phyloP scores from a whole-genome alignment of 345 rosid species.

The Linum lewisii region DNA sequence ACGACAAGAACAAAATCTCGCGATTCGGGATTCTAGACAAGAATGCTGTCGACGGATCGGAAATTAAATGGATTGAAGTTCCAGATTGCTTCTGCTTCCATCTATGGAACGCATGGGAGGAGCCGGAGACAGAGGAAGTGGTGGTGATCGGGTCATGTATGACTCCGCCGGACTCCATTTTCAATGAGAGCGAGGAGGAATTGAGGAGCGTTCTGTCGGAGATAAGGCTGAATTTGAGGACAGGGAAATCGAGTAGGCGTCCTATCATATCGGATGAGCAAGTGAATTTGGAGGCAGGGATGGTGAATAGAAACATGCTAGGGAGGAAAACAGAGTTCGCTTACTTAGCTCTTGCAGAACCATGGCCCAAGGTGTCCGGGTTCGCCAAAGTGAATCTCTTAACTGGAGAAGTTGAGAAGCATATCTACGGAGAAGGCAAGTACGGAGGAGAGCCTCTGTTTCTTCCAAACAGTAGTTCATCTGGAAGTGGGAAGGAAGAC shows the following conservation, averaged over 20 bases:
- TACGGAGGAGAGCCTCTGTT: slow-evolving; percentile 80
- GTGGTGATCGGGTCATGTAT: slow-evolving; percentile 83
- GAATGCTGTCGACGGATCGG: slow-evolving; percentile 33
- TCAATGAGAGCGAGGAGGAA: slow-evolving; percentile 70
- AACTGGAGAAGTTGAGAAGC: slow-evolving; percentile 47
- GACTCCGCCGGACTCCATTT: slow-evolving; percentile 88
- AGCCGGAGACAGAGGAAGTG: slow-evolving; percentile 65
- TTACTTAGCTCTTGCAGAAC: slow-evolving; percentile 71
- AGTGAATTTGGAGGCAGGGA: slow-evolving; percentile 79
- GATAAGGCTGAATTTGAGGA: slow-evolving; percentile 54
- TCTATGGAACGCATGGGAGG: slow-evolving; percentile 96
- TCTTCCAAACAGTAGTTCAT: slow-evolving; percentile 28
- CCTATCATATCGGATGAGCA: slow-evolving; percentile 44
- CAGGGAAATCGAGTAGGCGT: slow-evolving; percentile 58
- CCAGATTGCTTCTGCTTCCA: slow-evolving; percentile 92
- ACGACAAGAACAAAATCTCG: slow-evolving; percentile 58
- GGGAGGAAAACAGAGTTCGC: slow-evolving; percentile 68
- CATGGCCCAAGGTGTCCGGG: slow-evolving; percentile 88
- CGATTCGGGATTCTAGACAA: slow-evolving; percentile 72
- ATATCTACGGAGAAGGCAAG: slow-evolving; percentile 47
- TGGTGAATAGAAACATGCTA: slow-evolving; percentile 67
- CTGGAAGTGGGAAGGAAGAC: slow-evolving; percentile 36
- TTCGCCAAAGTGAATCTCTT: slow-evolving; percentile 64
- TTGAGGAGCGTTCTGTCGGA: slow-evolving; percentile 65
- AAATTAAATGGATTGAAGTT: slow-evolving; percentile 56